Conservation (phyloP, 2,329 filamentous ascomycete genomes). For the Cordyceps farinosa region DNA sequence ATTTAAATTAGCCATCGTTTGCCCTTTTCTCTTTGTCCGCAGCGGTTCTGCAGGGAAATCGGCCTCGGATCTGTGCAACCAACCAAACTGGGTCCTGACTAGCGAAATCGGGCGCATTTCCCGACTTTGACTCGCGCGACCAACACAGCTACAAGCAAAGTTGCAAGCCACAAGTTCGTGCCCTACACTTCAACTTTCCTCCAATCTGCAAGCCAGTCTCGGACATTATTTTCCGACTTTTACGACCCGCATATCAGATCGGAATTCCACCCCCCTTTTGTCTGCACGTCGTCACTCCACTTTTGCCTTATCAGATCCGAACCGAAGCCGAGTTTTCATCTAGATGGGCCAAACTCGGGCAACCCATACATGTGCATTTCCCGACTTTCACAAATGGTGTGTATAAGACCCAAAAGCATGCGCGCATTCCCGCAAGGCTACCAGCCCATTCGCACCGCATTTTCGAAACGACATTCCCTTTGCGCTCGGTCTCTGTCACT, state of each 20-base stretch:
- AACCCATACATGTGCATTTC: too few species aligned
- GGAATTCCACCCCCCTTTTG: too few species aligned
- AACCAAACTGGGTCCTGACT: not conserved
- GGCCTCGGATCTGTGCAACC: not conserved
- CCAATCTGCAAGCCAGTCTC: not conserved
- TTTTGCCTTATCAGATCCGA: too few species aligned
- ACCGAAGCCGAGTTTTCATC: too few species aligned
- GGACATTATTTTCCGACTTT: conserved; percentile 3
- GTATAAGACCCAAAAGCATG: not conserved
- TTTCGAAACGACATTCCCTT: not conserved
- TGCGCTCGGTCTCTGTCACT: not conserved
- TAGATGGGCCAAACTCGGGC: too few species aligned
- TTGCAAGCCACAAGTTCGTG: too few species aligned
- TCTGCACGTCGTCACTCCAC: too few species aligned
- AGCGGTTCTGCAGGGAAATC: not conserved
- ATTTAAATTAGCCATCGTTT: too few species aligned
- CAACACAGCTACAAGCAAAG: not conserved
- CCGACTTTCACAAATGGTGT: too few species aligned
- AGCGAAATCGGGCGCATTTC: not conserved
- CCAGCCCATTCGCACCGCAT: not conserved
- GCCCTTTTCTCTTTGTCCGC: too few species aligned
- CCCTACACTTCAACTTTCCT: not conserved
- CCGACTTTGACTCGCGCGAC: not conserved
- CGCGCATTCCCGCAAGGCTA: too few species aligned
- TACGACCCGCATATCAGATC: too few species aligned